Evolutionary conservation across 768 basidiomycete species (phyloP).

Genomic region (Podaxis mareebaensis): DNA sequence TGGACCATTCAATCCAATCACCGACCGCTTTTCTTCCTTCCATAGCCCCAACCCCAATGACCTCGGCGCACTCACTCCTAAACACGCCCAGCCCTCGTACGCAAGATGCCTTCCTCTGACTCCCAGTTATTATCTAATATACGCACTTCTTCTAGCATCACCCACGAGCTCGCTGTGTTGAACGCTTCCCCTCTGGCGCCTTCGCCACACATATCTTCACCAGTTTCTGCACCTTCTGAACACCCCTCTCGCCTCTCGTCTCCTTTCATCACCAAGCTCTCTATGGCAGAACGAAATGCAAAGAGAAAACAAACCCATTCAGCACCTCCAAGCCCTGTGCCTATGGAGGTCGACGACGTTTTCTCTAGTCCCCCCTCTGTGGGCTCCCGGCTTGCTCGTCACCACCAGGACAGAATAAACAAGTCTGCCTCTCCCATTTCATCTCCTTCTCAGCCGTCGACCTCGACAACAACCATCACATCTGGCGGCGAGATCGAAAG

Average conservation of each 20-base stretch:
- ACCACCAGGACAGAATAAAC: slow-evolving; percentile 19
- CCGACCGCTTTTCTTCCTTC: not conserved
- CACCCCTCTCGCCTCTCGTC: slow-evolving; percentile 41
- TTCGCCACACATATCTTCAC: slow-evolving; percentile 27
- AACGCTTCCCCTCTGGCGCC: slow-evolving; percentile 23
- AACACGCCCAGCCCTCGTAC: slow-evolving; percentile 4
- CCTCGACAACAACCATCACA: slow-evolving; percentile 20
- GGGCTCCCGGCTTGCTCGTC: slow-evolving; percentile 18
- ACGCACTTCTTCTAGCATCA: not conserved
- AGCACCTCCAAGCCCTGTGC: slow-evolving; percentile 15
- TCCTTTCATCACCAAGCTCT: slow-evolving; percentile 45
- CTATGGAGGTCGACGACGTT: slow-evolving; percentile 25
- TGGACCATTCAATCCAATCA: not conserved
- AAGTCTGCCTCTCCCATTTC: slow-evolving; percentile 27
- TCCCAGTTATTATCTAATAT: not conserved
- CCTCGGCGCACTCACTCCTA: not conserved
- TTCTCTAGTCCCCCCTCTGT: slow-evolving; percentile 22
- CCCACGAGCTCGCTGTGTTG: slow-evolving; percentile 17
- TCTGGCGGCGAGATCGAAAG: slow-evolving; percentile 60
- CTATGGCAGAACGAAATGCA: slow-evolving; percentile 26
- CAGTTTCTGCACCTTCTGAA: slow-evolving; percentile 28
- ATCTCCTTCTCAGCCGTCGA: slow-evolving; percentile 24
- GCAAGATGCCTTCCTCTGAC: not conserved
- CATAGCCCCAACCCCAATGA: slow-evolving; percentile 3
- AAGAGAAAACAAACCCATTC: slow-evolving; percentile 20